A percentile compares a stretch with the other conserved stretches of the same genome.
Evolutionary conservation across 768 basidiomycete genomes (phyloP).

Genomic region (Podaxis mareebaensis): DNA sequence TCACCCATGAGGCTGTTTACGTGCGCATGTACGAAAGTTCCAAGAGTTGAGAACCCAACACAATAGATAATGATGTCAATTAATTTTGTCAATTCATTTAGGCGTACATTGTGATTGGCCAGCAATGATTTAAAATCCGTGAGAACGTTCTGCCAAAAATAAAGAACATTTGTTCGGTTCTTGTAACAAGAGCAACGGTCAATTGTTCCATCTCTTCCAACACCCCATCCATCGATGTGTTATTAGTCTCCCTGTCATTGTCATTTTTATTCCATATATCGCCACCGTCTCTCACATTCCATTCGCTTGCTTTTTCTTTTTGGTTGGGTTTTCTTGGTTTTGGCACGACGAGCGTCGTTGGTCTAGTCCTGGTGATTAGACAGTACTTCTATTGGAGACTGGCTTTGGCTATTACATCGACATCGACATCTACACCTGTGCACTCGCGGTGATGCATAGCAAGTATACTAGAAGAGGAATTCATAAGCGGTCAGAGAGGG

Average conservation of each 20-base stretch:
- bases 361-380: slow-evolving; percentile 10
- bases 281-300: not conserved
- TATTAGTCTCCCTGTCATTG: not conserved
- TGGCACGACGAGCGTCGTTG: not conserved
- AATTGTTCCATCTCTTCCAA: too few relatives aligned
- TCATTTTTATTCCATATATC: not conserved
- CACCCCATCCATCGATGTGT: not conserved
- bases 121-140: not conserved
- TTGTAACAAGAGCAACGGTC: not conserved
- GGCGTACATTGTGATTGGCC: too few relatives aligned
- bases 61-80: too few relatives aligned
- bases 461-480: not conserved
- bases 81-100: too few relatives aligned
- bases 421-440: not conserved
- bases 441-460: not conserved
- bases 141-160: not conserved
- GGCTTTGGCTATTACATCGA: not conserved
- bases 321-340: not conserved
- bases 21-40: too few relatives aligned
- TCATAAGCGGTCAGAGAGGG: not conserved
- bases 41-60: too few relatives aligned
- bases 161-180: not conserved
- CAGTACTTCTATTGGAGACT: not conserved
- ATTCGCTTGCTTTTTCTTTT: not conserved
- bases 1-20: too few relatives aligned